phyloP scores from a whole-genome alignment of 148 eudicot genomes.

The Vaccinium myrtillus region DNA sequence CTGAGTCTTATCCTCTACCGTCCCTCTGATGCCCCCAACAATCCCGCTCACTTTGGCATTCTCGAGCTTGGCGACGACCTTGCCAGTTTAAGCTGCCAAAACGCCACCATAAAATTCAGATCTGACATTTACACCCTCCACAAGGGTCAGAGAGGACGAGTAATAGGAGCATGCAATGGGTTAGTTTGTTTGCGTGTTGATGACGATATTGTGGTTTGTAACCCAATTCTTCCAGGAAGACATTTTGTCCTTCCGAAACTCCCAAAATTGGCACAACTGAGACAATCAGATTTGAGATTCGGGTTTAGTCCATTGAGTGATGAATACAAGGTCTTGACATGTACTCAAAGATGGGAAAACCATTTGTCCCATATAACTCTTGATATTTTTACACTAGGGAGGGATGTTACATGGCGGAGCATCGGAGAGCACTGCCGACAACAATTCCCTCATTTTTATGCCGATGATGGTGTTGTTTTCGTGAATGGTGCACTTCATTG shows the following conservation, averaged over 20 bases:
- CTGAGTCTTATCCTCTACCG: too few relatives aligned
- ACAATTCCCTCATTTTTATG: rapidly evolving
- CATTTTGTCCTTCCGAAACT: not conserved
- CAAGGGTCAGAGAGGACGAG: too few relatives aligned
- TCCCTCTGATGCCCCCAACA: too few relatives aligned
- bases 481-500: not conserved
- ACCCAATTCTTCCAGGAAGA: not conserved
- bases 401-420: not conserved
- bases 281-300: not conserved
- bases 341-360: too few relatives aligned
- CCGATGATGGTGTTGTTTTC: not conserved
- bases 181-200: not conserved
- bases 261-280: not conserved
- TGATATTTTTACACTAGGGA: not conserved
- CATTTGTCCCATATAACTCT: too few relatives aligned
- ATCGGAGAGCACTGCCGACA: not conserved
- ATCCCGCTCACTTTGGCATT: not conserved
- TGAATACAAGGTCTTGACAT: not conserved
- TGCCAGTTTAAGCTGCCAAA: not conserved
- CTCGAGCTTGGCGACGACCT: not conserved
- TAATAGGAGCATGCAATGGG: not conserved
- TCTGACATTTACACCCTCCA: not conserved
- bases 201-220: not conserved
- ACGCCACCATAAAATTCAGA: too few relatives aligned
- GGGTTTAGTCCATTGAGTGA: not conserved